A percentile compares a stretch with the other conserved stretches of the same genome.
phyloP scores from a whole-genome alignment of 1,284 basidiomycete genomes.

The Irpex rosettiformis region DNA sequence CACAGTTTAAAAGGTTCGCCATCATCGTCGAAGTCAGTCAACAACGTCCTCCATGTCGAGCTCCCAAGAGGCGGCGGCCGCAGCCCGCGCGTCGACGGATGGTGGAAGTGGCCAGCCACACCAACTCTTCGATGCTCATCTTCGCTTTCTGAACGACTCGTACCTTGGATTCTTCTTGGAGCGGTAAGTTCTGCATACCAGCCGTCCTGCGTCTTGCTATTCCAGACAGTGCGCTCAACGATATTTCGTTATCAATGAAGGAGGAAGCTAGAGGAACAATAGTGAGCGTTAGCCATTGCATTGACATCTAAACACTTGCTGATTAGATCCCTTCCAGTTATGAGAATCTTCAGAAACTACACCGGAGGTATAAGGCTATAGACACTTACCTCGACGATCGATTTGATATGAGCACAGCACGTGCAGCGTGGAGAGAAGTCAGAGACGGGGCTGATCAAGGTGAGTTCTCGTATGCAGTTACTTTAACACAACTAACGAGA shows the following conservation, averaged over 20 bases:
- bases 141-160: conserved; percentile 66
- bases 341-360: conserved; percentile 66
- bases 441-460: conserved; percentile 82
- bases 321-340: conserved; percentile 41
- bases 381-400: conserved; percentile 65
- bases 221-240: conserved; percentile 12
- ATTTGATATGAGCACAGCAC: conserved; percentile 44
- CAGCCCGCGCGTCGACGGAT: conserved; percentile 18
- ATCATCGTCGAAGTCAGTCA: background rate
- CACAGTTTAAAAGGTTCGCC: conserved; percentile 1
- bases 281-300: conserved; percentile 45
- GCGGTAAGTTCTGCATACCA: conserved; percentile 46
- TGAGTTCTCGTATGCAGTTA: conserved; percentile 28
- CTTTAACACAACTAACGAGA: background rate
- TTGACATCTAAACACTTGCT: background rate
- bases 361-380: conserved; percentile 63
- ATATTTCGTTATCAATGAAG: conserved; percentile 36
- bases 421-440: conserved; percentile 79
- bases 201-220: conserved; percentile 2
- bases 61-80: conserved; percentile 16
- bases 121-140: conserved; percentile 67
- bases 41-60: conserved; percentile 15
- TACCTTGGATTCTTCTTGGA: conserved; percentile 85
- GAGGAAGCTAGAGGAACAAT: conserved; percentile 77
- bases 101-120: conserved; percentile 57